A percentile compares a stretch with the other conserved stretches of the same genome.
Conservation (phyloP, 495 filamentous ascomycete genomes). For the Xylaria venustula region DNA sequence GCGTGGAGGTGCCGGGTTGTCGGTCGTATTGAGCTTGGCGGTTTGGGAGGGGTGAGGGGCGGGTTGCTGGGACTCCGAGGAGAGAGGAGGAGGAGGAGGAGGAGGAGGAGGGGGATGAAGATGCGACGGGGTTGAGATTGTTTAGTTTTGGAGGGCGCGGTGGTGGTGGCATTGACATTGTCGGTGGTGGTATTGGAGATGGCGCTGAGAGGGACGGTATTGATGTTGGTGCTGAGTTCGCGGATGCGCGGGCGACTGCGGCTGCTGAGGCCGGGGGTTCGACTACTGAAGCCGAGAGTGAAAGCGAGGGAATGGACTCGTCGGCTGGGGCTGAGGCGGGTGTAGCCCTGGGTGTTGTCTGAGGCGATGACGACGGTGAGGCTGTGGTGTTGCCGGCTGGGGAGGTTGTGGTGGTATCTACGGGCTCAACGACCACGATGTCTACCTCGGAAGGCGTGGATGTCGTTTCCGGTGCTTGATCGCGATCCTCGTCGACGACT, state of each 20-base stretch:
- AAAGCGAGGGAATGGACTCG: conserved; percentile 36
- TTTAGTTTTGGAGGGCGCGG: conserved; percentile 26
- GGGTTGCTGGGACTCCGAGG: conserved; percentile 13
- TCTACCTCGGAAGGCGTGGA: conserved; percentile 6
- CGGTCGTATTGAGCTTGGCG: conserved; percentile 32
- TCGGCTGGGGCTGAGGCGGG: conserved; percentile 8
- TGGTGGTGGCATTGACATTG: conserved; percentile 19
- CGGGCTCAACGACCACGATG: neutral
- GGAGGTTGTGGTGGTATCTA: neutral
- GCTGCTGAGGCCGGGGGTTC: conserved; percentile 39
- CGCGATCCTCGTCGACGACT: conserved; percentile 9
- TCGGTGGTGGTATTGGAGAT: neutral
- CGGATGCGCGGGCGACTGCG: conserved; percentile 24
- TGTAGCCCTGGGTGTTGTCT: conserved; percentile 44
- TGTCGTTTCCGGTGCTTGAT: conserved; percentile 6
- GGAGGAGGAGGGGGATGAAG: conserved; percentile 15
- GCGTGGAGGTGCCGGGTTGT: conserved; percentile 34
- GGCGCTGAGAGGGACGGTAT: conserved; percentile 13
- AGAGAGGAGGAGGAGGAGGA: conserved; percentile 17
- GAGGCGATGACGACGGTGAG: conserved; percentile 12
- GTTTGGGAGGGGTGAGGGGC: conserved; percentile 23
- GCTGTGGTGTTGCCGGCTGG: conserved; percentile 2
- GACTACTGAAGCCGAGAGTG: conserved; percentile 35
- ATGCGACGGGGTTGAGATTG: conserved; percentile 5
- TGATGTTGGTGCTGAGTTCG: conserved; percentile 14